A percentile compares a stretch with the other conserved stretches of the same genome.
These are phyloP conservation scores for Chlamydomonas urium DNA, from an alignment of 139 green algal genomes.

Conservation along the genomic window DNA sequence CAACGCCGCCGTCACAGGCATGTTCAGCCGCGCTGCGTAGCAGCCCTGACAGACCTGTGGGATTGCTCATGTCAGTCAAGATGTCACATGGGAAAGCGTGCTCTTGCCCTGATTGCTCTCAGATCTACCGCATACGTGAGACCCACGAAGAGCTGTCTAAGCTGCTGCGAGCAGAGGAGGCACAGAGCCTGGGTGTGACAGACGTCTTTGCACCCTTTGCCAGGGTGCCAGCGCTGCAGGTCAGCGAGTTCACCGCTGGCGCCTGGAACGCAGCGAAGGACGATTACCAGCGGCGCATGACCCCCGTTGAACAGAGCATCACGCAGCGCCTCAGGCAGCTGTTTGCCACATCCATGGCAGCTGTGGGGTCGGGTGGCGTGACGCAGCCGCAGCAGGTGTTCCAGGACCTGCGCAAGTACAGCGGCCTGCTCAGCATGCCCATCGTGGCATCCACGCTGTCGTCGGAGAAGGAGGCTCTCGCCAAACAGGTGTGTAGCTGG, in stretches of 20 bases:
- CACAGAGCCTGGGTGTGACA: conserved; percentile 22
- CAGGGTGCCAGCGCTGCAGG: conserved; percentile 44
- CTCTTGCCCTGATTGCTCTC: too few species aligned
- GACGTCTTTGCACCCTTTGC: conserved; percentile 38
- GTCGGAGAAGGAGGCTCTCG: conserved; percentile 38
- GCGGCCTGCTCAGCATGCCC: conserved; percentile 44
- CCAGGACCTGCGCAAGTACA: conserved; percentile 52
- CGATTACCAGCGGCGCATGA: conserved; percentile 56
- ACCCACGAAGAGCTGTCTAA: conserved; percentile 56
- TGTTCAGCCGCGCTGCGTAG: too few species aligned
- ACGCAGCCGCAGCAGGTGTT: conserved; percentile 33
- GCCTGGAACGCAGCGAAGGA: conserved; percentile 53
- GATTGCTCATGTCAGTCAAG: neutral
- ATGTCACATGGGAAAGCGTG: neutral
- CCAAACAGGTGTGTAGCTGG: conserved; percentile 34
- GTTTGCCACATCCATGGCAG: conserved; percentile 35
- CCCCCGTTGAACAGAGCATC: conserved; percentile 57
- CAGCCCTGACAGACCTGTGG: too few species aligned
- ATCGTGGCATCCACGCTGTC: conserved; percentile 49
- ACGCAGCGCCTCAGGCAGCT: conserved; percentile 63
- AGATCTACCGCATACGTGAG: conserved; percentile 62
- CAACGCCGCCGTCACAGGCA: too few species aligned
- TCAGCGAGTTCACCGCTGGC: conserved; percentile 48
- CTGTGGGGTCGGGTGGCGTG: conserved; percentile 25
- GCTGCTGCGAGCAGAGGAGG: conserved; percentile 47